A percentile compares a stretch with the other conserved stretches of the same genome.
These are phyloP conservation scores for Themeda triandra DNA, from an alignment of 176 grass and related monocot species.

Conservation along the genomic window DNA sequence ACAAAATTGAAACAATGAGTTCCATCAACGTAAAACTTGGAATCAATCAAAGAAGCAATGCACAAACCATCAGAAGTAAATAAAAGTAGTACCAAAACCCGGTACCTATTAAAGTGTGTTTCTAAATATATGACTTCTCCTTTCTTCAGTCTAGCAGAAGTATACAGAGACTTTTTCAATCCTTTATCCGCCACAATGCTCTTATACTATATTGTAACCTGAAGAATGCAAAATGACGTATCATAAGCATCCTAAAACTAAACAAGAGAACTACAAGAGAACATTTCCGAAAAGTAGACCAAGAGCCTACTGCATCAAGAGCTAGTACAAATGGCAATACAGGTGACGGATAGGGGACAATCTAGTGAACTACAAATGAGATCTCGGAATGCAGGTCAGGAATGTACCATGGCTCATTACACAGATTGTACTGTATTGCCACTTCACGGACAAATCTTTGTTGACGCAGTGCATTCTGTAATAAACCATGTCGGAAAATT, in stretches of 20 bases:
- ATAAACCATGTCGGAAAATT: slow-evolving; percentile 23
- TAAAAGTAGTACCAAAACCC: not conserved
- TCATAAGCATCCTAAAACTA: slow-evolving; percentile 5
- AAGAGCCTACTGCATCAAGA: not conserved
- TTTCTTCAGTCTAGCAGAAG: slow-evolving; percentile 89
- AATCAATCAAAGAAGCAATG: not conserved
- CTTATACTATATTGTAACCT: slow-evolving; percentile 98
- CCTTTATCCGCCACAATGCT: slow-evolving; percentile 97
- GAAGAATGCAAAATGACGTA: not conserved
- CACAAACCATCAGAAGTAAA: not conserved
- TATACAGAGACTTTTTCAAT: slow-evolving; percentile 82
- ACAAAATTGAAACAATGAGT: too few relatives aligned
- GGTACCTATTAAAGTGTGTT: slow-evolving; percentile 84
- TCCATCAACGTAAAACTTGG: not conserved
- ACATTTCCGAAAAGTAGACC: not conserved
- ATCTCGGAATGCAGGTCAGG: not conserved
- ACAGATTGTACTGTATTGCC: slow-evolving; percentile 93
- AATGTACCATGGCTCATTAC: slow-evolving; percentile 91
- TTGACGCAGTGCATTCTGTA: slow-evolving; percentile 91
- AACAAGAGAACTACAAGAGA: not conserved
- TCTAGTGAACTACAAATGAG: not conserved
- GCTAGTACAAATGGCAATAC: not conserved
- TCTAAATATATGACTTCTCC: slow-evolving; percentile 96
- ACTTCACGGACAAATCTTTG: slow-evolving; percentile 94
- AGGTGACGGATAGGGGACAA: not conserved